These are phyloP conservation scores for Candolleomyces efflorescens DNA, from an alignment of 768 basidiomycete genomes.

Conservation along the genomic window DNA sequence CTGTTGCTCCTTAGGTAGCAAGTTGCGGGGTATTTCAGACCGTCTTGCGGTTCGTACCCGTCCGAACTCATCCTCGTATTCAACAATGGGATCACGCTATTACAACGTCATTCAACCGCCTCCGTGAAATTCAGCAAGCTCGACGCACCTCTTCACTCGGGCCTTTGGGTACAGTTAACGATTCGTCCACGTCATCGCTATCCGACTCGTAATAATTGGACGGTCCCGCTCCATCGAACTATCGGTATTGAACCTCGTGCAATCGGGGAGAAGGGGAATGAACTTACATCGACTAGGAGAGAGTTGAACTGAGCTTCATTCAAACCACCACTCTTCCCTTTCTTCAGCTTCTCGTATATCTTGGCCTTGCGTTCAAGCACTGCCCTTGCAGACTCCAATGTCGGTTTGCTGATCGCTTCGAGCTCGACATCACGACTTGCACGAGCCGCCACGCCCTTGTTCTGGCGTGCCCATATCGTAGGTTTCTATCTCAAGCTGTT, in stretches of 20 bases:
- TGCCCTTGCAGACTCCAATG: slow-evolving; percentile 67
- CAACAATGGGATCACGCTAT: slow-evolving; percentile 74
- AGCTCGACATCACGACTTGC: slow-evolving; percentile 66
- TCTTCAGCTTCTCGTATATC: slow-evolving; percentile 74
- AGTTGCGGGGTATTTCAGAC: slow-evolving; percentile 74
- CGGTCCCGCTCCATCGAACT: slow-evolving; percentile 64
- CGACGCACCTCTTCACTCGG: slow-evolving; percentile 36
- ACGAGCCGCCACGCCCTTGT: slow-evolving; percentile 67
- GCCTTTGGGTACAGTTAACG: slow-evolving; percentile 54
- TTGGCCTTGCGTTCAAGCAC: slow-evolving; percentile 73
- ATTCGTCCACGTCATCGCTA: slow-evolving; percentile 78
- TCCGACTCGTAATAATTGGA: slow-evolving; percentile 57
- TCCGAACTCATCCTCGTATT: slow-evolving; percentile 87
- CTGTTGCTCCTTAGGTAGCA: slow-evolving; percentile 46
- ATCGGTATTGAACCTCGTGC: background rate
- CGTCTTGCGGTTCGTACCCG: slow-evolving; percentile 62
- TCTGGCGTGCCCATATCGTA: slow-evolving; percentile 70
- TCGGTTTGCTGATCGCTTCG: slow-evolving; percentile 64
- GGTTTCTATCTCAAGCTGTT: slow-evolving; percentile 50
- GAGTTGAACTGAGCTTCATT: slow-evolving; percentile 69
- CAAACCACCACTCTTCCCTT: slow-evolving; percentile 76
- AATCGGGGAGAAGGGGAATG: background rate
- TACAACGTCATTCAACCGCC: background rate
- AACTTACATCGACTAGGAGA: slow-evolving; percentile 72
- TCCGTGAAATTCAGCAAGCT: background rate